Evolutionary conservation across 169 alveolate genomes (phyloP).

Genomic region (Babesia ovis): DNA sequence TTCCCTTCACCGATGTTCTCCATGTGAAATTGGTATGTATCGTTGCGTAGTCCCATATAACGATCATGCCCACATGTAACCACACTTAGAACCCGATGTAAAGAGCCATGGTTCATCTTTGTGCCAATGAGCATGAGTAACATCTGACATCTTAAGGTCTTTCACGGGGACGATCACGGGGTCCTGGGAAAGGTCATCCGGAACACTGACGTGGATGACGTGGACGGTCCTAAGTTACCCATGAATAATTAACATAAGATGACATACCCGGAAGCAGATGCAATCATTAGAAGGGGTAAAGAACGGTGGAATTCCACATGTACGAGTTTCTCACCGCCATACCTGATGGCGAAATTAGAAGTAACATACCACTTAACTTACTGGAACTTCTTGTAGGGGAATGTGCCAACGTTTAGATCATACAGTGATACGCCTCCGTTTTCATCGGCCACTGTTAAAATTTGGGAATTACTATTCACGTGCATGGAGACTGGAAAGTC

Average conservation of each 20-base stretch:
- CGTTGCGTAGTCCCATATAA: background rate
- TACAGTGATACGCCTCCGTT: conserved; percentile 38
- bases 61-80: conserved; percentile 54
- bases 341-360: conserved; percentile 5
- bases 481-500: conserved; percentile 64
- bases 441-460: conserved; percentile 47
- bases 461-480: conserved; percentile 39
- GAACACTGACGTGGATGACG: conserved; percentile 42
- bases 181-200: conserved; percentile 49
- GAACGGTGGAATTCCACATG: conserved; percentile 56
- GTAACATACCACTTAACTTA: background rate
- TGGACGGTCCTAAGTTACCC: conserved; percentile 14
- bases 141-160: conserved; percentile 39
- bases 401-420: conserved; percentile 57
- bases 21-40: no score
- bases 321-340: conserved; percentile 22
- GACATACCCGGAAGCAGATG: conserved; percentile 47
- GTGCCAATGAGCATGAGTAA: conserved; percentile 56
- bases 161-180: conserved; percentile 60
- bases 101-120: conserved; percentile 56
- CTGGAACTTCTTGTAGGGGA: conserved; percentile 62
- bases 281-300: conserved; percentile 54
- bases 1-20: no score
- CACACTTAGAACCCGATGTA: conserved; percentile 14
- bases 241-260: background rate